phyloP scores from a whole-genome alignment of 305 asterid genomes.

The Coffea humblotiana region DNA sequence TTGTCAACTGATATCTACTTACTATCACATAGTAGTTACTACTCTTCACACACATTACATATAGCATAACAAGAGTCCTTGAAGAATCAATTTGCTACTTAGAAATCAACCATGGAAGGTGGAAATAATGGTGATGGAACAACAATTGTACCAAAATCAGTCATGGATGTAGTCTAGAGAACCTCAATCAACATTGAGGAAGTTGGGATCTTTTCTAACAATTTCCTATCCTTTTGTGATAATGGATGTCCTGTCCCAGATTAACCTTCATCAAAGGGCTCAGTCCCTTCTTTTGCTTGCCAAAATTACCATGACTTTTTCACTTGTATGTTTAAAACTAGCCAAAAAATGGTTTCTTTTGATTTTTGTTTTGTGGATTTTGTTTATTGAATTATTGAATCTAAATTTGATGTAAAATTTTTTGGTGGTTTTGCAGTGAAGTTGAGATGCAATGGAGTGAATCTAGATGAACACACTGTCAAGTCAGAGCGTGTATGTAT shows the following conservation, averaged over 20 bases:
- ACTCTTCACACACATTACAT: no score
- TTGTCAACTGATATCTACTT: no score
- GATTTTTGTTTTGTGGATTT: conserved; percentile 7
- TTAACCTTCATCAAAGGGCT: conserved; percentile 86
- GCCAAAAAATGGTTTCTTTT: background rate
- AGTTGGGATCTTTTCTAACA: conserved; percentile 57
- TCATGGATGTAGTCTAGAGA: conserved; percentile 69
- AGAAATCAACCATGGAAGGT: background rate
- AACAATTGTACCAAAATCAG: conserved; percentile 62
- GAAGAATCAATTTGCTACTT: no score
- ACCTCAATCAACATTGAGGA: conserved; percentile 68
- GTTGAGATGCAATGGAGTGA: conserved; percentile 84
- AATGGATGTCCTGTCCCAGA: conserved; percentile 59
- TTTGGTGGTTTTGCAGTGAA: conserved; percentile 63
- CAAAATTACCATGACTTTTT: conserved; percentile 68
- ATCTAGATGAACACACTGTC: conserved; percentile 78
- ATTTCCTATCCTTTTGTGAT: conserved; percentile 58
- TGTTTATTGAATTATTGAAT: background rate
- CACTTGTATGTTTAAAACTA: conserved; percentile 43
- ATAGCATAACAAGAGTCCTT: no score
- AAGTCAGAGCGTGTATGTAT: conserved; percentile 67
- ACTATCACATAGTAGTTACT: no score
- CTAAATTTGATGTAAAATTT: background rate
- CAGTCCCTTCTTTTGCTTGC: conserved; percentile 65
- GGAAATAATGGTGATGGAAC: conserved; percentile 25